Evolutionary conservation across 305 asterid species (phyloP), one percentile per base, ranked within the genome.

Genomic region (Fraxinus floribunda): DNA sequence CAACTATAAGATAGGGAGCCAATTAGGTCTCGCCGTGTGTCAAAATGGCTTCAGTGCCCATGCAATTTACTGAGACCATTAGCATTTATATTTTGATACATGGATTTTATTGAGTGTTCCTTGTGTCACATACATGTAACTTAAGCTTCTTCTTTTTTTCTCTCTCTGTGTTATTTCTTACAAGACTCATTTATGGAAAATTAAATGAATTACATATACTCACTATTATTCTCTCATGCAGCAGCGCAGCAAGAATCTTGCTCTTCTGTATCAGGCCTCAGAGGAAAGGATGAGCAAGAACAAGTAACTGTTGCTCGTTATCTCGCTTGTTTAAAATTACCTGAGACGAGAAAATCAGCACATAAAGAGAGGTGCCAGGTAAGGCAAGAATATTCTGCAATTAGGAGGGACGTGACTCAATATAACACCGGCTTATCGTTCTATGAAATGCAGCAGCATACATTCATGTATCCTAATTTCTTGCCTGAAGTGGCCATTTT

Each of bases 271-370:
- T 75, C 81, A 49, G 84, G 62, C 35, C 68, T 22, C 13, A 66
- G 73, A 15, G 29, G 68, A 36, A 80, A 64, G 81, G 86, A 84
- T 3, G 84, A 84, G 78, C 83, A 79, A 76, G 86, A 79, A n/a
- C 84, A 84, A 80, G 84, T 49, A 35, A 75, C 81, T 70, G 84
- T 84, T 66, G 86, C 83, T 30, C 84, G 86, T 34, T 84, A 76
- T 80, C 81, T 84, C 24, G 75, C 86, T 55, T 52, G 80, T 62
- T 11, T 83, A 74, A 83, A 30, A 68, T 20, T 75, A 62, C 80
- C 78, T 5, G 86, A 83, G 16, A 57, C 52, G 13, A 74, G 83
- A 32, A 73, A 73, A 26, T 46, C 80, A 34, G 57, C 60, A 49
- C 64, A 20, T 1, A 49, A 26, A 16, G 46, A 72, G 46, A 72